Percentiles rank a stretch among this genome's conserved stretches.
Conservation (phyloP, 2,329 filamentous ascomycete species). For the Fusarium redolens region DNA sequence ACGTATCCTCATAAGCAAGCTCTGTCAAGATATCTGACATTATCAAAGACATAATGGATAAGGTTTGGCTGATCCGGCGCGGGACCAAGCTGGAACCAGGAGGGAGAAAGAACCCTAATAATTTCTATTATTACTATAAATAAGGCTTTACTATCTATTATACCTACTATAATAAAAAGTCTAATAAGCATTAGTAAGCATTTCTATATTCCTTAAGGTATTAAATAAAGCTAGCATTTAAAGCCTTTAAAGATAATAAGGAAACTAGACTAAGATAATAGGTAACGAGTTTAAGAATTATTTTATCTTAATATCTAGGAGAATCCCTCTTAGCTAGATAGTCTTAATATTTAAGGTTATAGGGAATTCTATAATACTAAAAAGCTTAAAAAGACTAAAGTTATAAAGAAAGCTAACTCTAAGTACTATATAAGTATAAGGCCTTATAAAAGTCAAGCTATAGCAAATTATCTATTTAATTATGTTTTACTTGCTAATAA, state of each 20-base stretch:
- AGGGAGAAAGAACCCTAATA: not conserved
- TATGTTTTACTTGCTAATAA: not conserved
- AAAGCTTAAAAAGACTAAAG: fast-evolving
- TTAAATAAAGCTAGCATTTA: not conserved
- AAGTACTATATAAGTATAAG: not conserved
- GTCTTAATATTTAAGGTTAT: fast-evolving
- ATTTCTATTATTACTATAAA: not conserved
- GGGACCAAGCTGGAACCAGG: fast-evolving
- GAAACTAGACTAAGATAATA: not conserved
- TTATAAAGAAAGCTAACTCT: fast-evolving
- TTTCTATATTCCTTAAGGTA: not conserved
- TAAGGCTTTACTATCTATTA: slow-evolving; percentile 19
- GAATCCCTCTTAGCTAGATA: fast-evolving
- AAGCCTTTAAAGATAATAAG: fast-evolving
- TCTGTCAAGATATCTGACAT: not conserved
- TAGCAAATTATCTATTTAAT: not conserved
- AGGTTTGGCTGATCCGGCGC: not conserved
- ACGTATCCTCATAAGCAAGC: fast-evolving
- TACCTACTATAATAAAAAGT: slow-evolving; percentile 10
- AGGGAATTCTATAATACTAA: fast-evolving
- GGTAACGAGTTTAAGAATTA: fast-evolving
- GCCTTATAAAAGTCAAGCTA: not conserved
- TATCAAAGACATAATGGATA: fast-evolving
- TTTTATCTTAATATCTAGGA: not conserved
- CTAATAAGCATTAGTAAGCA: not conserved